phyloP scores from a whole-genome alignment of 2,329 filamentous ascomycete genomes.

The Rhexocercosporidium sp. region DNA sequence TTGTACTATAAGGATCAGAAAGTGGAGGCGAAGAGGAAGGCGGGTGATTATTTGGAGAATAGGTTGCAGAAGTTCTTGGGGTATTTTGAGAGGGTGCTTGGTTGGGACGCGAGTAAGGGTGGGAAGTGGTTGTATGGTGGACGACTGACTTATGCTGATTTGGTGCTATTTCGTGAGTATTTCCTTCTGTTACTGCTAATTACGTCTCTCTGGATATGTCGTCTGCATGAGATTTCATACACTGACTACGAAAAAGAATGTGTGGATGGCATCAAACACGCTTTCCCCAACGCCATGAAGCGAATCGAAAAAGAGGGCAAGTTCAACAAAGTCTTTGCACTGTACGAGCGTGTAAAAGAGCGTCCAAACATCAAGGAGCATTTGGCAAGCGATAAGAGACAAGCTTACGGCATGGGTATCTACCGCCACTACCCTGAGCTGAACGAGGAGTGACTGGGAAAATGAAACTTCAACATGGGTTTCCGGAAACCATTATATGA shows the following conservation, averaged over 20 bases:
- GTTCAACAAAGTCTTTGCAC: slow-evolving; percentile 65
- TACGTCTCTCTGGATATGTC: too few relatives aligned
- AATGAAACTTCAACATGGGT: too few relatives aligned
- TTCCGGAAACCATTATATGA: too few relatives aligned
- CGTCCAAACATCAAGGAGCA: slow-evolving; percentile 71
- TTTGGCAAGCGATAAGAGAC: slow-evolving; percentile 66
- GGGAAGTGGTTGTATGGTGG: slow-evolving; percentile 70
- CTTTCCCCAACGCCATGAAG: slow-evolving; percentile 71
- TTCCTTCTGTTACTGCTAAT: too few relatives aligned
- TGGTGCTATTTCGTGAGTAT: slow-evolving; percentile 29
- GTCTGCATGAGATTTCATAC: too few relatives aligned
- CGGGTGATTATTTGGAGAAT: slow-evolving; percentile 61
- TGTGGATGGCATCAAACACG: slow-evolving; percentile 57
- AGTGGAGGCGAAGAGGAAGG: slow-evolving; percentile 62
- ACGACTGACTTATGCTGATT: slow-evolving; percentile 71
- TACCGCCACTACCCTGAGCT: slow-evolving; percentile 77
- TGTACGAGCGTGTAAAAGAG: slow-evolving; percentile 67
- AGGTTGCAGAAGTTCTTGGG: slow-evolving; percentile 74
- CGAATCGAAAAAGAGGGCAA: slow-evolving; percentile 55
- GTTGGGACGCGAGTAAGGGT: slow-evolving; percentile 59
- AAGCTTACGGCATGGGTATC: slow-evolving; percentile 67
- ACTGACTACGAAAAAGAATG: slow-evolving; percentile 17
- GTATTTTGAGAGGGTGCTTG: slow-evolving; percentile 72
- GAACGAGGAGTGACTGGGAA: slow-evolving; percentile 56
- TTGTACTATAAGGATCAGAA: slow-evolving; percentile 80